phyloP scores from a whole-genome alignment of 1,284 basidiomycete species.

The Papiliotrema terrestris region DNA sequence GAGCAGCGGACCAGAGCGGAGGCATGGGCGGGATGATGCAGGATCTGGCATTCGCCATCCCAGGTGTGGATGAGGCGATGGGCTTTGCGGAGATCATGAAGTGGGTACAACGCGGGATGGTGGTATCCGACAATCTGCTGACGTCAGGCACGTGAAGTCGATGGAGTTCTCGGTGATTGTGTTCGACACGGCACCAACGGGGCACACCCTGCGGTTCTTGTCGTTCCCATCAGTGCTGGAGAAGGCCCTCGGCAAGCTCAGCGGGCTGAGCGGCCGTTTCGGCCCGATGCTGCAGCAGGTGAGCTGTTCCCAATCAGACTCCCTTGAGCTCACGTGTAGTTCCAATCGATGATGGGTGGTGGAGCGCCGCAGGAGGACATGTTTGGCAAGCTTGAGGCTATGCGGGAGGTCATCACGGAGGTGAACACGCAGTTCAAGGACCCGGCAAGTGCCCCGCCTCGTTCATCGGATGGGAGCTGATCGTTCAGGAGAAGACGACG shows the following conservation, averaged over 20 bases:
- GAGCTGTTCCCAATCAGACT: conserved; percentile 9
- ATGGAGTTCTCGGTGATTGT: conserved; percentile 99
- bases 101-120: conserved; percentile 52
- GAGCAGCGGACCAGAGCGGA: conserved; percentile 55
- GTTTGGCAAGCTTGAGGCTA: conserved; percentile 96
- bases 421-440: conserved; percentile 99
- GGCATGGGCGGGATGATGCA: conserved; percentile 99
- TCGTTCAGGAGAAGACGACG: conserved; percentile 82
- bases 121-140: not conserved
- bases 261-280: conserved; percentile 83
- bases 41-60: conserved; percentile 97
- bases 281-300: conserved; percentile 96
- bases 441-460: conserved; percentile 60
- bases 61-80: conserved; percentile 99
- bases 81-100: conserved; percentile 99
- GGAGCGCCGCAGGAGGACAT: conserved; percentile 85
- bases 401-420: conserved; percentile 96
- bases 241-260: conserved; percentile 94
- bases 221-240: conserved; percentile 97
- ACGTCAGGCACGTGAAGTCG: conserved; percentile 92
- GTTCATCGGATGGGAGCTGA: not conserved
- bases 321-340: conserved; percentile 52
- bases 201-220: conserved; percentile 95
- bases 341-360: conserved; percentile 91
- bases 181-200: conserved; percentile 98